A percentile compares a stretch with the other conserved stretches of the same genome.
These are phyloP conservation scores for Buddleja alternifolia DNA, from an alignment of 257 asterid species.

Conservation along the genomic window DNA sequence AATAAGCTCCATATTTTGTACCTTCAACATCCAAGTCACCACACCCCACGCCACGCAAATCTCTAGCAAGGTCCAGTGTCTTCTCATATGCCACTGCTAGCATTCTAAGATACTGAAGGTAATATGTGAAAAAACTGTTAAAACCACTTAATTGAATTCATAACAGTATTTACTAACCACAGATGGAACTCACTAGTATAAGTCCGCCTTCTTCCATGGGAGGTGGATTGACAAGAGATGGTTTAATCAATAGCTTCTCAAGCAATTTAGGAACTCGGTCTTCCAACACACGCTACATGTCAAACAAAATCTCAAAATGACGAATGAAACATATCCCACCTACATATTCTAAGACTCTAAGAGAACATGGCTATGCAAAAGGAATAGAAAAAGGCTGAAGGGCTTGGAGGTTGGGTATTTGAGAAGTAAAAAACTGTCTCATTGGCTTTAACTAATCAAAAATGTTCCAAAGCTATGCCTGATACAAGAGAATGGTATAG, in stretches of 20 bases:
- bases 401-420: neutral
- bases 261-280: slow-evolving; percentile 94
- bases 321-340: no score
- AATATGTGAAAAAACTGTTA: slow-evolving; percentile 35
- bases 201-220: slow-evolving; percentile 98
- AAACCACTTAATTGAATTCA: slow-evolving; percentile 15
- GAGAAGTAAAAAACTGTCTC: neutral
- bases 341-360: no score
- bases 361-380: no score
- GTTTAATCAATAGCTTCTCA: slow-evolving; percentile 82
- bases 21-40: slow-evolving; percentile 99
- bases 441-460: slow-evolving; percentile 4
- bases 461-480: neutral
- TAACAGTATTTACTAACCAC: slow-evolving; percentile 14
- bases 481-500: slow-evolving; percentile 19
- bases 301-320: neutral
- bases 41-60: slow-evolving; percentile 87
- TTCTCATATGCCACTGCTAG: slow-evolving; percentile 96
- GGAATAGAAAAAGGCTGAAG: neutral
- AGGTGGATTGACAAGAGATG: slow-evolving; percentile 89
- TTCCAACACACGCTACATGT: slow-evolving; percentile 89
- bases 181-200: slow-evolving; percentile 65
- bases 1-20: slow-evolving; percentile 30
- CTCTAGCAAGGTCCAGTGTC: slow-evolving; percentile 90
- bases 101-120: slow-evolving; percentile 83